A percentile compares a stretch with the other conserved stretches of the same genome.
Conservation (phyloP, 2,329 filamentous ascomycete genomes). For the Metarhizium brunneum region DNA sequence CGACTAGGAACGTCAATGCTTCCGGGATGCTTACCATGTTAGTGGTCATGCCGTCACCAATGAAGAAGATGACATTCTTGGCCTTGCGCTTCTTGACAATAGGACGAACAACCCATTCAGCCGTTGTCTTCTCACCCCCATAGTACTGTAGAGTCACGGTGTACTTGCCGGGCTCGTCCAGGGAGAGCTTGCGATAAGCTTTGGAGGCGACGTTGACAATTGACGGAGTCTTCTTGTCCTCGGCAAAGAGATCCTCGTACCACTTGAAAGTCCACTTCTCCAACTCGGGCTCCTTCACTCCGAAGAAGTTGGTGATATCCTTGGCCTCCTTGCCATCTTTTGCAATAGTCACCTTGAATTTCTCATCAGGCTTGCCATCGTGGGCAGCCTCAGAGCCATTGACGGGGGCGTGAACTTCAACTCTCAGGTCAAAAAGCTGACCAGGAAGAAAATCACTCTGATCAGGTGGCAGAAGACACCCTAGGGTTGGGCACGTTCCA, state of each 20-base stretch:
- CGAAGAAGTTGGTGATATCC: conserved; percentile 58
- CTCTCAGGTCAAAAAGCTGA: conserved; percentile 74
- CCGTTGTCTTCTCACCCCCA: conserved; percentile 58
- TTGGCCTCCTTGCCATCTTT: conserved; percentile 49
- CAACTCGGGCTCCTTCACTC: conserved; percentile 57
- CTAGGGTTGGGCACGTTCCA: conserved; percentile 48
- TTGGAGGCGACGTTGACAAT: conserved; percentile 75
- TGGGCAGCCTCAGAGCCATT: conserved; percentile 75
- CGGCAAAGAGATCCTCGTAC: conserved; percentile 76
- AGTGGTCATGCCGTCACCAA: conserved; percentile 66
- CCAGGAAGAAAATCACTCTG: conserved; percentile 74
- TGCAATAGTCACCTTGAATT: conserved; percentile 65
- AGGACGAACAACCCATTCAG: conserved; percentile 69
- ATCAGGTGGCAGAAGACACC: conserved; percentile 52
- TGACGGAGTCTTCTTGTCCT: conserved; percentile 58
- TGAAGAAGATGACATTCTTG: conserved; percentile 81
- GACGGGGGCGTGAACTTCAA: conserved; percentile 72
- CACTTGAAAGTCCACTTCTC: conserved; percentile 80
- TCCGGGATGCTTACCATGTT: conserved; percentile 46
- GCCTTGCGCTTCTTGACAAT: conserved; percentile 61
- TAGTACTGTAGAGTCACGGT: conserved; percentile 70
- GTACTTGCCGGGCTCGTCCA: conserved; percentile 74
- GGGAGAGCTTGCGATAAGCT: conserved; percentile 63
- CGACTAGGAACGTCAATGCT: conserved; percentile 6
- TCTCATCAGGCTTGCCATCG: conserved; percentile 57